Base-by-base conservation (phyloP, 768 basidiomycete species). In the Auricularia heimuer region DNA sequence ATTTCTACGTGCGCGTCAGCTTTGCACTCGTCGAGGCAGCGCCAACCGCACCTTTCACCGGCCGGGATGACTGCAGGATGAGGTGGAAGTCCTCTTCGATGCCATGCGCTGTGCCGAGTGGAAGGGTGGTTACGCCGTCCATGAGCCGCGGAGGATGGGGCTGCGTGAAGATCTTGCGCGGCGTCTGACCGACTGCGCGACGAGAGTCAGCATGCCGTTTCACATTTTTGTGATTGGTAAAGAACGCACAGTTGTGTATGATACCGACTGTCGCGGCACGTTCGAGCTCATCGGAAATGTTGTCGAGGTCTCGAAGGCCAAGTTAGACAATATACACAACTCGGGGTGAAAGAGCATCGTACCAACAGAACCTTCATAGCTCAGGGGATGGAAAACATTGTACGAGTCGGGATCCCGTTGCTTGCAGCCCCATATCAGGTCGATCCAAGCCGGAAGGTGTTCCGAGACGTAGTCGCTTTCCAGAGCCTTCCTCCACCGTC, bases 231-330 rank as follows among this genome's bases (percentile, higher is more conserved):
- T 11, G 3, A 14, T 36, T 21, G 37, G 14, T 29, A 29, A 29
- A 56, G 6, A 62, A 37, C 82, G 45, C 69, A 91, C 92, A 98
- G 67, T 96, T 96, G 74, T 96, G 94, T 61, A 97, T 95, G 65
- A 95, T 96, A 1, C 94, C 94, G 21, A 95, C 90, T 6, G 92
- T 93, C 0, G 95, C 94, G 70, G 94, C 92, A 42, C 90, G 83
- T 76, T 98, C 92, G 7, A 92, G 78, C 58, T 92, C 87, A 71
- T 97, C 90, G 4, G 84, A 83, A 64, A 98, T 96, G 3, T 82
- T 75, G 72, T 97, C 95, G 29, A 98, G 76, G 73, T 97, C 94
- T 90, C 62, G 3, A 18, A 29, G 14, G 18, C 3, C 7, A 12
- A 33, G 37, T 8, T 21, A 18, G 58, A 12, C 3, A 35, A 11